These are phyloP conservation scores for Aeschynomene evenia DNA, from an alignment of 306 rosid genomes.

Conservation along the genomic window DNA sequence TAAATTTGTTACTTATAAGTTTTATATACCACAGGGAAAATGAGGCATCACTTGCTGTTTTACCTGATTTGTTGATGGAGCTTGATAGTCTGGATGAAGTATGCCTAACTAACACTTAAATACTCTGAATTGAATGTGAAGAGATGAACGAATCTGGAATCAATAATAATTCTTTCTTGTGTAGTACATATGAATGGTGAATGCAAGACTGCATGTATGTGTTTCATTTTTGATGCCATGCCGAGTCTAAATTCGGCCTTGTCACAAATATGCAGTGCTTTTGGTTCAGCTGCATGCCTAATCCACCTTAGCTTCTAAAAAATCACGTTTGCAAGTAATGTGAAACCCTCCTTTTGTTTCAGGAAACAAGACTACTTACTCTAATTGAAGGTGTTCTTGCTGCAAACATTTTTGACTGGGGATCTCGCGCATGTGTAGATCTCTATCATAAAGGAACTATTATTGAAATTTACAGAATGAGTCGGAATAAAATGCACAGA, in stretches of 20 bases:
- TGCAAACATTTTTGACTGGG: slow-evolving; percentile 88
- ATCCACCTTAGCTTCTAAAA: slow-evolving; percentile 6
- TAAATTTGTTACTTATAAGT: neutral
- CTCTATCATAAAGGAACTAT: slow-evolving; percentile 87
- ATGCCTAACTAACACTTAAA: neutral
- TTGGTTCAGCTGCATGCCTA: slow-evolving; percentile 1
- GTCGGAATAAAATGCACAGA: slow-evolving; percentile 84
- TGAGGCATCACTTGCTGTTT: slow-evolving; percentile 84
- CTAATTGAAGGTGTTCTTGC: slow-evolving; percentile 92
- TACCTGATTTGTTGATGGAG: slow-evolving; percentile 74
- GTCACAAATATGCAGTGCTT: neutral
- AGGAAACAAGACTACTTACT: slow-evolving; percentile 75
- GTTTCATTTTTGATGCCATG: slow-evolving; percentile 3
- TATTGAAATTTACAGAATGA: slow-evolving; percentile 86
- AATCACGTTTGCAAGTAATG: slow-evolving; percentile 13
- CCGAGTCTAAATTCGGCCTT: neutral
- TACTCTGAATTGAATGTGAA: slow-evolving; percentile 9
- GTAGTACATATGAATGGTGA: neutral
- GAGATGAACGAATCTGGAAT: too few relatives aligned
- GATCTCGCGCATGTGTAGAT: slow-evolving; percentile 86
- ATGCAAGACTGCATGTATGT: neutral
- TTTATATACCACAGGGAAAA: slow-evolving; percentile 57
- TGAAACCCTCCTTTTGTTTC: slow-evolving; percentile 32
- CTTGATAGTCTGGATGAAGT: slow-evolving; percentile 88
- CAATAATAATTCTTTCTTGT: neutral